phyloP scores from a whole-genome alignment of 371 early-diverging fungal species.

The Phascolomyces articulosus region DNA sequence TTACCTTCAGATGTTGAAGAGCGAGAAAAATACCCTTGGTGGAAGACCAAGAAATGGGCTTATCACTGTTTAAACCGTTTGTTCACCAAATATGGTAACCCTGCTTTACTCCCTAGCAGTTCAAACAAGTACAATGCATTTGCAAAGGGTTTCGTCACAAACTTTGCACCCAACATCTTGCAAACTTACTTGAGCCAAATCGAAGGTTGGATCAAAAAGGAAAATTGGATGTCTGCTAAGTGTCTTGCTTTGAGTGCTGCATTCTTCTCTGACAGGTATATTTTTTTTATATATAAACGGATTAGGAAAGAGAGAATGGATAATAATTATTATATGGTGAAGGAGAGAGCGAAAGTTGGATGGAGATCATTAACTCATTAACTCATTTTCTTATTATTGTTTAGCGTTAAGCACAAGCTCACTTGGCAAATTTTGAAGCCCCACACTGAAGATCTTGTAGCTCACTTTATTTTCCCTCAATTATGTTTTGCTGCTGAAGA shows the following conservation, averaged over 20 bases:
- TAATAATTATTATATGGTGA: too few species aligned
- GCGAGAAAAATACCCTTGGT: constrained; percentile 79
- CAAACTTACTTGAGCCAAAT: constrained; percentile 79
- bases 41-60: constrained; percentile 96
- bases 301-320: neutral
- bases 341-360: too few species aligned
- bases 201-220: constrained; percentile 67
- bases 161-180: constrained; percentile 88
- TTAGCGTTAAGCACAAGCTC: constrained; percentile 78
- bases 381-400: constrained; percentile 11
- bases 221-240: constrained; percentile 65
- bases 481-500: constrained; percentile 84
- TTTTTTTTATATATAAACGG: too few species aligned
- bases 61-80: constrained; percentile 81
- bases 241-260: constrained; percentile 54
- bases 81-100: constrained; percentile 81
- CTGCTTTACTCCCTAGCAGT: constrained; percentile 57
- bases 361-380: too few species aligned
- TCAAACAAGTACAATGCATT: constrained; percentile 69
- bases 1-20: constrained; percentile 68
- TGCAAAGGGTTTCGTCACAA: constrained; percentile 75
- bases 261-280: constrained; percentile 55
- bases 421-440: constrained; percentile 90
- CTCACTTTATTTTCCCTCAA: constrained; percentile 88
- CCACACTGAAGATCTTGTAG: constrained; percentile 73